Conservation (phyloP, 495 filamentous ascomycete species). For the Hypoxylon lienhwacheense region DNA sequence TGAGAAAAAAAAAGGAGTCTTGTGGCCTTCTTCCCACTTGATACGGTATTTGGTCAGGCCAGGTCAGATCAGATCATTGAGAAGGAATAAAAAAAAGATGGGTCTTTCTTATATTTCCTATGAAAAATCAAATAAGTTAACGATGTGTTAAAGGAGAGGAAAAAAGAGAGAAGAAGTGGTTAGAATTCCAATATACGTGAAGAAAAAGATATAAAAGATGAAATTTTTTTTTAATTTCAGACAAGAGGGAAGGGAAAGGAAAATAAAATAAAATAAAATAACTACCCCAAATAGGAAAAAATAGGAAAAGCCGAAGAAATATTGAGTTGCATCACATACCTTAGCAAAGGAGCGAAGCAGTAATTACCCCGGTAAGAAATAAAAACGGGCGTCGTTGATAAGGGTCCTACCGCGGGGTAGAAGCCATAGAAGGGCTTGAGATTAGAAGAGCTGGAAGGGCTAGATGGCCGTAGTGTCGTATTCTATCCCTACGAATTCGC, state of each 20-base stretch:
- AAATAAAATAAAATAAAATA: neutral
- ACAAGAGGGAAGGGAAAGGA: neutral
- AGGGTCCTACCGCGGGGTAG: slow-evolving; percentile 37
- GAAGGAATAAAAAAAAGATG: slow-evolving; percentile 11
- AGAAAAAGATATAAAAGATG: too few relatives aligned
- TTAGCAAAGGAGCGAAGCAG: neutral
- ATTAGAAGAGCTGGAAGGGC: slow-evolving; percentile 4
- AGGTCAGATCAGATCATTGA: slow-evolving; percentile 31
- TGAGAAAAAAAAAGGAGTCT: too few relatives aligned
- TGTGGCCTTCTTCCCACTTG: slow-evolving; percentile 35
- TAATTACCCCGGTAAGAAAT: slow-evolving; percentile 17
- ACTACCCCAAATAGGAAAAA: neutral
- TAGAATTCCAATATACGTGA: neutral
- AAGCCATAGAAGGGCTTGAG: slow-evolving; percentile 32
- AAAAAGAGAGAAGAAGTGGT: slow-evolving; percentile 2
- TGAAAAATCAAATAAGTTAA: slow-evolving; percentile 15
- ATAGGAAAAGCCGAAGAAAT: too few relatives aligned
- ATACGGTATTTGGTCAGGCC: too few relatives aligned
- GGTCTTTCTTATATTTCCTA: slow-evolving; percentile 25
- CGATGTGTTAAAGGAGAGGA: neutral
- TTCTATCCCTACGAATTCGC: slow-evolving; percentile 19
- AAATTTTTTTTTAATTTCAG: slow-evolving; percentile 29
- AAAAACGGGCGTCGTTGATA: slow-evolving; percentile 12
- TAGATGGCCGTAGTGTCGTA: neutral
- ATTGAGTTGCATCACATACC: too few relatives aligned